Percentiles rank a stretch among this genome's conserved stretches.
These are phyloP conservation scores for Mycocentrospora acerina DNA, from an alignment of 2,329 filamentous ascomycete genomes.

Conservation along the genomic window DNA sequence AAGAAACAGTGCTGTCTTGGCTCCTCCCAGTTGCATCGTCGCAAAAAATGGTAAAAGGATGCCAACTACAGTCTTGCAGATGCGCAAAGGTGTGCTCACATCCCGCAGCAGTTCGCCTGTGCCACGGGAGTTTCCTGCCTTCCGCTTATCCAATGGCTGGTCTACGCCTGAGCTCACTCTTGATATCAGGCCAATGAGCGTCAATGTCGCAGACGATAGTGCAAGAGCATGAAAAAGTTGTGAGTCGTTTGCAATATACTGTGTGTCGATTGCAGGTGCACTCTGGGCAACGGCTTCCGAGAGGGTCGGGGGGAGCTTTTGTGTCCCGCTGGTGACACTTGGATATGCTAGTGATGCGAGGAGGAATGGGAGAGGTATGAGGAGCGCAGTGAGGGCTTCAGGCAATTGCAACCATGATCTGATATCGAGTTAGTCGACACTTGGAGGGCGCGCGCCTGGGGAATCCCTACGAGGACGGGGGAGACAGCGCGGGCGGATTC, in stretches of 20 bases:
- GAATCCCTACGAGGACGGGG: conserved; percentile 24
- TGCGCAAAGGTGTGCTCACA: conserved; percentile 15
- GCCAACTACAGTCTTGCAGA: conserved; percentile 41
- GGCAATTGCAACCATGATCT: conserved; percentile 43
- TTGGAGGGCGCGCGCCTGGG: too few relatives aligned
- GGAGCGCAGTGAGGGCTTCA: conserved; percentile 53
- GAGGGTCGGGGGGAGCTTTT: conserved; percentile 19
- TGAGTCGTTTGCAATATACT: conserved; percentile 12
- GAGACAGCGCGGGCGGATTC: conserved; percentile 15
- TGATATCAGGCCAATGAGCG: conserved; percentile 47
- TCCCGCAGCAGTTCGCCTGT: conserved; percentile 10
- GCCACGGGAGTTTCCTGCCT: conserved; percentile 21
- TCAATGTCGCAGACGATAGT: conserved; percentile 49
- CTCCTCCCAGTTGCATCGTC: conserved; percentile 56
- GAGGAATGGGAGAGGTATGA: conserved; percentile 53
- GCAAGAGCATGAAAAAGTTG: conserved; percentile 48
- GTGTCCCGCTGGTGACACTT: conserved; percentile 11
- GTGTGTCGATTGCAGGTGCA: conserved; percentile 11
- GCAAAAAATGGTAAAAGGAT: conserved; percentile 59
- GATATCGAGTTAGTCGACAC: not conserved
- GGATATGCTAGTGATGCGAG: conserved; percentile 51
- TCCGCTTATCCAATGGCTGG: conserved; percentile 40
- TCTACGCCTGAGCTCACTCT: conserved; percentile 29
- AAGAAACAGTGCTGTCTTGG: conserved; percentile 55
- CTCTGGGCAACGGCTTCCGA: conserved; percentile 26